Conservation (phyloP, 129 eudicot species). For the Chrysanthemum makinoi region DNA sequence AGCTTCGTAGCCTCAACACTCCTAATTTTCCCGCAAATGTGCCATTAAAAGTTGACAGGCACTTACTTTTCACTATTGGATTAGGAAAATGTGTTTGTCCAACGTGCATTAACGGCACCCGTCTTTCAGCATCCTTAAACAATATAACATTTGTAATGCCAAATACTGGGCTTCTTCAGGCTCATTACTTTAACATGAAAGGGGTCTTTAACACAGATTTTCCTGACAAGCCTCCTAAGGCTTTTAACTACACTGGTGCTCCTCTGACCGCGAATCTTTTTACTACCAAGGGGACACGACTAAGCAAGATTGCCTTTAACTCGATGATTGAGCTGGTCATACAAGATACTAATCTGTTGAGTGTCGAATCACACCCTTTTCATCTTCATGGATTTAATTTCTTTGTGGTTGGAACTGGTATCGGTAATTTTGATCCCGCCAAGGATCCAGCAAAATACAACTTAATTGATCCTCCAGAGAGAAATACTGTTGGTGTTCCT, state of each 20-base stretch:
- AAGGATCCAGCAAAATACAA: conserved; percentile 52
- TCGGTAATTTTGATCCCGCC: conserved; percentile 48
- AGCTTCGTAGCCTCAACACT: conserved; percentile 50
- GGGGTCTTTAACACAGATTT: conserved; percentile 52
- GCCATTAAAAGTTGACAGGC: conserved; percentile 43
- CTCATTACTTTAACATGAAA: conserved; percentile 41
- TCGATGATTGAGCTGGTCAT: conserved; percentile 53
- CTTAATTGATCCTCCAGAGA: conserved; percentile 67
- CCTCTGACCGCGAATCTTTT: conserved; percentile 51
- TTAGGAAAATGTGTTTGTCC: conserved; percentile 47
- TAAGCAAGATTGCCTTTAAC: conserved; percentile 40
- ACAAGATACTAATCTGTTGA: conserved; percentile 47
- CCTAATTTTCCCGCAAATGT: conserved; percentile 51
- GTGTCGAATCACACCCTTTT: conserved; percentile 61
- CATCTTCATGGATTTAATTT: conserved; percentile 66
- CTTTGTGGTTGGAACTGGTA: conserved; percentile 56
- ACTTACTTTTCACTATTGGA: conserved; percentile 44
- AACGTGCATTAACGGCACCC: conserved; percentile 43
- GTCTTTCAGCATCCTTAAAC: conserved; percentile 55
- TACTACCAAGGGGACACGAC: conserved; percentile 39
- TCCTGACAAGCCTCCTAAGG: conserved; percentile 51
- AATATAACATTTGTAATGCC: conserved; percentile 64
- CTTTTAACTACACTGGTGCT: conserved; percentile 57
- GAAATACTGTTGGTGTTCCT: conserved; percentile 63
- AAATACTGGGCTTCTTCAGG: conserved; percentile 40